phyloP scores from a whole-genome alignment of 805 yeast species.

The Lipomyces yamadae region DNA sequence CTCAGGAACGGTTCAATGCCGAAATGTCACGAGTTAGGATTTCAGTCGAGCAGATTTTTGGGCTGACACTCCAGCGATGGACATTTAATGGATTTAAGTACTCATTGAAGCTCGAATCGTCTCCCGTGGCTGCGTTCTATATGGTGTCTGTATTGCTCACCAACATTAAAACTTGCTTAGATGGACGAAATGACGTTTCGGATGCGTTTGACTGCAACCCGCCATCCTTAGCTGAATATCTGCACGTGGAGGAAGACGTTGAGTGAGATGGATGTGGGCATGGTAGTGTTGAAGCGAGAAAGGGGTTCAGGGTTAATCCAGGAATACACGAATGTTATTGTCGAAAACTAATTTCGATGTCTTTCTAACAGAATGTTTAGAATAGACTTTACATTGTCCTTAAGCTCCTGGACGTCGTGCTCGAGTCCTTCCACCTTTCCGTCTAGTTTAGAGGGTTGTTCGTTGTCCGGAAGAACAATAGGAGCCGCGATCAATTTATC shows the following conservation, averaged over 20 bases:
- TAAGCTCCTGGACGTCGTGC: conserved; percentile 1
- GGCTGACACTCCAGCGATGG: neutral
- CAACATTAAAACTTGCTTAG: neutral
- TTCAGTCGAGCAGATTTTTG: neutral
- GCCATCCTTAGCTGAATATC: neutral
- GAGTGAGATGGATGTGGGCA: no score
- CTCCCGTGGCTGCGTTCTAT: neutral
- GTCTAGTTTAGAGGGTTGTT: neutral
- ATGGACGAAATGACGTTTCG: neutral
- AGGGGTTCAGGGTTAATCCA: no score
- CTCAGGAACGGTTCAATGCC: neutral
- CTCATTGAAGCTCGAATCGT: neutral
- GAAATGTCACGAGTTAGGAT: neutral
- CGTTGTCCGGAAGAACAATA: neutral
- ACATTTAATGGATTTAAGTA: neutral
- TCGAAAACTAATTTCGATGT: neutral
- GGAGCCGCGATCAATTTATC: neutral
- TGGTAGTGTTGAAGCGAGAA: no score
- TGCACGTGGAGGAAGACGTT: neutral
- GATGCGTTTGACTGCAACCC: neutral
- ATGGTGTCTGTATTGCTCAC: neutral
- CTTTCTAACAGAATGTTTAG: neutral
- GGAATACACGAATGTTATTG: no score
- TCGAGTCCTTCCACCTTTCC: neutral
- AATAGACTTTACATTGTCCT: neutral